Percentiles rank a stretch among this genome's conserved stretches.
phyloP scores from a whole-genome alignment of 805 yeast species.

The Maudiozyma bulderi region DNA sequence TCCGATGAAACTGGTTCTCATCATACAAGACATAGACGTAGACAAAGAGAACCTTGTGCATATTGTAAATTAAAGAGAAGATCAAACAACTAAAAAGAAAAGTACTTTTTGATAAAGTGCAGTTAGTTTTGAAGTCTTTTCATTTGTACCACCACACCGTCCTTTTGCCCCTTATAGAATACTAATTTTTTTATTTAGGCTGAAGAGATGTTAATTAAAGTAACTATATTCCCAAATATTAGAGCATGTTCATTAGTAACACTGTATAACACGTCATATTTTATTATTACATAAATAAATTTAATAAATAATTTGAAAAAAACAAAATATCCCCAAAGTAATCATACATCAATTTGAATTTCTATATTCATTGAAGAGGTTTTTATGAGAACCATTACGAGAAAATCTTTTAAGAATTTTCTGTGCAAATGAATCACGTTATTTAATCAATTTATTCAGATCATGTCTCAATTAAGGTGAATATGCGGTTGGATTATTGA shows the following conservation, averaged over 20 bases:
- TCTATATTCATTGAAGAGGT: too few species aligned
- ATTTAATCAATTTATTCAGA: too few species aligned
- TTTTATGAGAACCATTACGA: too few species aligned
- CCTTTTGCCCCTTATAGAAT: not conserved
- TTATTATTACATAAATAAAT: not conserved
- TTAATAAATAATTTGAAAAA: not conserved
- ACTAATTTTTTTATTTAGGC: too few species aligned
- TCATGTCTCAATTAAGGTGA: too few species aligned
- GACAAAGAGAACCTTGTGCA: conserved; percentile 1
- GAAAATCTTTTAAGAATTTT: too few species aligned
- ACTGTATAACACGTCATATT: not conserved
- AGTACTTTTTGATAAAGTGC: not conserved
- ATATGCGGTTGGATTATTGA: too few species aligned
- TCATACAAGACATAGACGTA: not conserved
- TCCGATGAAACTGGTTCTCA: not conserved
- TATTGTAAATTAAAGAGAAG: conserved; percentile 3
- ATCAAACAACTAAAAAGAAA: not conserved
- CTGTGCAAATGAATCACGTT: too few species aligned
- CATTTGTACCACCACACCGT: not conserved
- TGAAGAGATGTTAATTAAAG: not conserved
- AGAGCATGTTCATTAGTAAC: not conserved
- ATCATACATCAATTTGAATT: too few species aligned
- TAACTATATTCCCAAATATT: not conserved
- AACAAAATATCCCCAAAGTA: not conserved
- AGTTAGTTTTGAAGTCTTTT: not conserved